Evolutionary conservation across 176 grass and related monocot genomes (phyloP), one percentile per base, ranked within the genome.

Genomic region (Oryza officinalis): DNA sequence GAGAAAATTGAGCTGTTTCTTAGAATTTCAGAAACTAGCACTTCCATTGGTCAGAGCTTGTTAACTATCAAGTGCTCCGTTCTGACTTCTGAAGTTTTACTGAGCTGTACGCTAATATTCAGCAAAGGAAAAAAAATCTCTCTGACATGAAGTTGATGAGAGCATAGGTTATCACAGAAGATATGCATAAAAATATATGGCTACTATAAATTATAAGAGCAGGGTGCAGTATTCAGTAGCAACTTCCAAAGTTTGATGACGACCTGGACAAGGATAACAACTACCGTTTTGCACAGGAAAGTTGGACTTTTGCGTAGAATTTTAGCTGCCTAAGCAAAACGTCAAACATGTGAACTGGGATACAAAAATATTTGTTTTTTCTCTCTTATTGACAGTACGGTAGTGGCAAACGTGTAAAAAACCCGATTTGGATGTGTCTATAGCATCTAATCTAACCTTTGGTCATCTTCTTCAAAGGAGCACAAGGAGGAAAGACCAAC

Each of bases 331-430:
- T 0, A 83, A 63, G 79, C 84, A 83, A 74, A 63, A 79, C 84
- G 79, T 90, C 79, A 86, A 86, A 86, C 79, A 63, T 83, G 84
- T 69, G 88, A 86, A 79, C 28, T 13, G 35, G 22, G 59, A 15
- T 15, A 82, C 45, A 72, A 31, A 81, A 65, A 10, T 13, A 63
- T 86, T 90, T 83, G 6, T 20, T 69, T 59, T 78, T 20, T 76
- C 57, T 22, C 67, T 61, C 17, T 68, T 46, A 86, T 72, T 73
- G 63, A 78, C 77, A 89, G 67, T 27, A 46, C 14, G 59, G 4
- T 23, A 43, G 67, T 68, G 78, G 83, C 83, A 82, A 83, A 90
- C 88, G 74, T 86, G 88, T 82, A 86, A 73, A 71, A 86, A 81
- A 86, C 72, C 72, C 18, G 67, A 82, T 72, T 47, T 78, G 79